Conservation (phyloP, 495 filamentous ascomycete species). For the Aspergillus avenaceus region DNA sequence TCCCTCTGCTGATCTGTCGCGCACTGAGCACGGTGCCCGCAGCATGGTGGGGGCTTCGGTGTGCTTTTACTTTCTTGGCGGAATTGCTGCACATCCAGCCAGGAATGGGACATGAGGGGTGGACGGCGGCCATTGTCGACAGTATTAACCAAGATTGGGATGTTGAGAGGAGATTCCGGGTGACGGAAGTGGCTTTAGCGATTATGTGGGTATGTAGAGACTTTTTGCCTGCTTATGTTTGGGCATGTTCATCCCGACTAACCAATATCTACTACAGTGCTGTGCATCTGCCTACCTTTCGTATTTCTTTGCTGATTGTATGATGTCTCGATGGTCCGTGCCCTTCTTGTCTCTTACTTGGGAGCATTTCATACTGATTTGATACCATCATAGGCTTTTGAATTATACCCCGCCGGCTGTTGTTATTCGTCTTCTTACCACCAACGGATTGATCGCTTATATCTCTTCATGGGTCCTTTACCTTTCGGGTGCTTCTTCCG, state of each 20-base stretch:
- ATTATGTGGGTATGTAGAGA: constrained; percentile 72
- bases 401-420: constrained; percentile 84
- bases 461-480: constrained; percentile 76
- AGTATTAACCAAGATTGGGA: constrained; percentile 47
- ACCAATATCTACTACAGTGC: constrained; percentile 49
- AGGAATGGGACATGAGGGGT: constrained; percentile 42
- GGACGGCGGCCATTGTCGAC: constrained; percentile 43
- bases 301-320: constrained; percentile 86
- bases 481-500: constrained; percentile 67
- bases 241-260: background rate
- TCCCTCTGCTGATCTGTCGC: constrained; percentile 58
- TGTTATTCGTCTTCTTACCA: constrained; percentile 76
- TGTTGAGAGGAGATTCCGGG: constrained; percentile 54
- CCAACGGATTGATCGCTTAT: constrained; percentile 74
- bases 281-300: constrained; percentile 78
- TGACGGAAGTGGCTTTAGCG: constrained; percentile 76
- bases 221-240: background rate
- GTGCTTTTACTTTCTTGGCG: constrained; percentile 55
- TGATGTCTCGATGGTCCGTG: constrained; percentile 85
- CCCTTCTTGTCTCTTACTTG: background rate
- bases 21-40: constrained; percentile 57
- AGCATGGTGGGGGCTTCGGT: constrained; percentile 59
- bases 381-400: constrained; percentile 56
- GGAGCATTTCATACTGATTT: background rate
- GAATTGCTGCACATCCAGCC: constrained; percentile 48